Evolutionary conservation across 2,329 filamentous ascomycete species (phyloP), one percentile per base, ranked within the genome.

Genomic region (Cladorrhinum sp.): DNA sequence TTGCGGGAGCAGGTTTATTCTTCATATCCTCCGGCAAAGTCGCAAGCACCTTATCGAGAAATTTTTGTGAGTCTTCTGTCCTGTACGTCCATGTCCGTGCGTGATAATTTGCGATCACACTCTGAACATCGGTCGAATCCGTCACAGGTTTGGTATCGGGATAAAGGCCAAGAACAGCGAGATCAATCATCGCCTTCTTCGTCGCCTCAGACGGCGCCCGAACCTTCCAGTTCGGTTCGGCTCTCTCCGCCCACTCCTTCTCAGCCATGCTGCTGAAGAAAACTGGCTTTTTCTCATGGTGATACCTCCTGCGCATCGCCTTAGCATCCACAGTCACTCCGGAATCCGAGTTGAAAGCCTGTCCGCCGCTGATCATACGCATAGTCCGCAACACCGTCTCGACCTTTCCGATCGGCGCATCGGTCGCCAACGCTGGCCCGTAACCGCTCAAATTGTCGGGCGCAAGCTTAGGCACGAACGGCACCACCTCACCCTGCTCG

Each of bases 121-220:
- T 71, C 18, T 71, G 32, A 16, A 73, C 66, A 32, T 77, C 70
- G 8, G 48, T 51, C 0, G 66, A 24, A 1, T 71, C 68, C 4
- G 69, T 16, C 70, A 54, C 70, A 72, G 59, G 65, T 57, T 2
- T 70, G 1, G 66, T 65, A 9, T 70, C 63, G 16, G 71, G 65
- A 64, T 79, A 76, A 55, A 71, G 69, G 52, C 78, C 78, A 56
- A 72, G 70, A 49, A 80, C 64, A 2, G 72, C 69, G 36, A 70
- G 61, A 62, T 76, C 71, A 7, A 79, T 56, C 12, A 78, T 72
- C 9, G 72, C 74, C 51, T 65, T 62, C 66, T 69, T 71, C 20
- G 64, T 69, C 55, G 62, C 65, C 48, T 64, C 59, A 50, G 64
- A 60, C 32, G 71, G 66, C 24, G 56, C 61, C 24, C 67, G 61